Percentiles rank a stretch among this genome's conserved stretches.
Evolutionary conservation across 2,329 filamentous ascomycete species (phyloP).

Genomic region (Acrocalymma vagum): DNA sequence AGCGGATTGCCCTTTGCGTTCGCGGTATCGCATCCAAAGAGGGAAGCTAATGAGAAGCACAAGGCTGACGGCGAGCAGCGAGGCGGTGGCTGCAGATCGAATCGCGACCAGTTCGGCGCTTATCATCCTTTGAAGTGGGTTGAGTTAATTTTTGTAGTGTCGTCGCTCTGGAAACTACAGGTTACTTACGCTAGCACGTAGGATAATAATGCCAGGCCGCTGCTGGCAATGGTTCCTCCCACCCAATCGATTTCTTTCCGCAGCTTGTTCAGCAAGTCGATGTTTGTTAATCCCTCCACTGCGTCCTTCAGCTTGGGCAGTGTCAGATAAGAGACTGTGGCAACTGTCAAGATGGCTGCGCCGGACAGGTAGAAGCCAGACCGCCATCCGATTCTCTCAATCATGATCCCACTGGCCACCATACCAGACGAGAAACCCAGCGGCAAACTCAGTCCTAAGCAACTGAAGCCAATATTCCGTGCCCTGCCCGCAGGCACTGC

Average conservation of each 20-base stretch:
- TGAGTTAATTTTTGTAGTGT: slow-evolving; percentile 10
- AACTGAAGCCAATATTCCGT: slow-evolving; percentile 46
- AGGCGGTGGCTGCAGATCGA: slow-evolving; percentile 24
- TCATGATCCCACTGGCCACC: slow-evolving; percentile 59
- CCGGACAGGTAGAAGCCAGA: slow-evolving; percentile 55
- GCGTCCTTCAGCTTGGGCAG: slow-evolving; percentile 27
- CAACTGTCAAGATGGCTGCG: slow-evolving; percentile 42
- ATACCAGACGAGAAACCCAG: slow-evolving; percentile 62
- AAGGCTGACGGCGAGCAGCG: slow-evolving; percentile 31
- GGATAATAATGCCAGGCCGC: slow-evolving; percentile 28
- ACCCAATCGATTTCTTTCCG: slow-evolving; percentile 38
- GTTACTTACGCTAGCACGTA: slow-evolving; percentile 36
- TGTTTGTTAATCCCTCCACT: too few species aligned
- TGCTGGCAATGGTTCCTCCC: slow-evolving; percentile 33
- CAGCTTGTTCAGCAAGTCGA: slow-evolving; percentile 18
- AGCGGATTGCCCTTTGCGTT: slow-evolving; percentile 21
- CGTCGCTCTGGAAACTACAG: not conserved
- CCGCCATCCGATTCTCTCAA: slow-evolving; percentile 59
- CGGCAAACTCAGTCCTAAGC: slow-evolving; percentile 56
- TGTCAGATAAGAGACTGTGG: slow-evolving; percentile 40
- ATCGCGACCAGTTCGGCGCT: slow-evolving; percentile 33
- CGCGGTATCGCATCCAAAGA: slow-evolving; percentile 40
- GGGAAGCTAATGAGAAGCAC: slow-evolving; percentile 37
- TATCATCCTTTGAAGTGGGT: slow-evolving; percentile 26
- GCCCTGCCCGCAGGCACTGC: slow-evolving; percentile 32